Evolutionary conservation across 140 eudicot genomes (phyloP).

Genomic region (Erigeron philadelphicus): DNA sequence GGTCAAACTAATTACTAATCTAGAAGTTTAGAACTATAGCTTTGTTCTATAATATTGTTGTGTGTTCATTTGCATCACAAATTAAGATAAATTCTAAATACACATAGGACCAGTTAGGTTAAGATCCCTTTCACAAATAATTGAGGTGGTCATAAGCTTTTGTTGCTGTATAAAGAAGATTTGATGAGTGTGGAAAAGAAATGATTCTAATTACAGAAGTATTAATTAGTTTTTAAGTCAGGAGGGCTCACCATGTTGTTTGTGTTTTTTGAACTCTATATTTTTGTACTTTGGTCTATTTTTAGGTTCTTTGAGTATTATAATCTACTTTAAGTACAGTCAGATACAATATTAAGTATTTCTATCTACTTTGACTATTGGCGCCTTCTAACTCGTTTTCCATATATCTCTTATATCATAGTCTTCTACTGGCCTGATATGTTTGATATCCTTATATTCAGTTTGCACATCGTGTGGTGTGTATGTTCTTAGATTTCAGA

Average conservation of each 20-base stretch:
- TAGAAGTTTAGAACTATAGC: slow-evolving; percentile 4
- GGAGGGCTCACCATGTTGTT: neutral
- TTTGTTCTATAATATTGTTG: slow-evolving; percentile 3
- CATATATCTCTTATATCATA: too few species aligned
- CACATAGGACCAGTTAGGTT: neutral
- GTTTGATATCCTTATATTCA: too few species aligned
- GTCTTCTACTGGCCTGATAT: too few species aligned
- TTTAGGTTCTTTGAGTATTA: too few species aligned
- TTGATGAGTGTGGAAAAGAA: slow-evolving; percentile 11
- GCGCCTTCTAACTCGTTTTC: too few species aligned
- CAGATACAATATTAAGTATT: too few species aligned
- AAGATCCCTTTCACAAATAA: slow-evolving; percentile 12
- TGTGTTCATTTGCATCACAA: slow-evolving; percentile 6
- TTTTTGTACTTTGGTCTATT: slow-evolving; percentile 1
- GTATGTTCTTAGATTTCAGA: too few species aligned
- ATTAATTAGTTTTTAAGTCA: neutral
- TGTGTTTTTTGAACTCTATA: neutral
- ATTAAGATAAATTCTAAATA: slow-evolving; percentile 3
- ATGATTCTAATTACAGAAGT: neutral
- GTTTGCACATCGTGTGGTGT: too few species aligned
- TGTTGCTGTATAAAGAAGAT: neutral
- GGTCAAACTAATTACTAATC: neutral
- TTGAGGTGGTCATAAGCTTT: slow-evolving; percentile 13
- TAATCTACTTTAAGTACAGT: too few species aligned
- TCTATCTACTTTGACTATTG: too few species aligned